A percentile compares a stretch with the other conserved stretches of the same genome.
Conservation (phyloP, 192 early-diverging fungal genomes). For the Chytriomyces confervae region DNA sequence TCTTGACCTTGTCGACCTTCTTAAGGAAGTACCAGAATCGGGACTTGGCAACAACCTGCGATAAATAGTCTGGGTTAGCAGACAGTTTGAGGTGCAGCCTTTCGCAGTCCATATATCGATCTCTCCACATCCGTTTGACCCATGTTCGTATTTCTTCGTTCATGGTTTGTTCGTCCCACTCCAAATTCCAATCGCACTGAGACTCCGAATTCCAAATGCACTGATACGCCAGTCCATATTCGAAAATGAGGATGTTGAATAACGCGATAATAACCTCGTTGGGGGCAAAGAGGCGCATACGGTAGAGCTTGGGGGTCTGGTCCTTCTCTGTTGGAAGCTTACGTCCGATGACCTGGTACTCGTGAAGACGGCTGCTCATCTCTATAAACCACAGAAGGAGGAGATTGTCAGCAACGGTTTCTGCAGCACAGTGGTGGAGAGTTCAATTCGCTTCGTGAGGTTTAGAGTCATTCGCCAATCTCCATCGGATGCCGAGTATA, state of each 20-base stretch:
- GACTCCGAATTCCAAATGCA: no score
- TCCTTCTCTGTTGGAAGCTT: conserved; percentile 92
- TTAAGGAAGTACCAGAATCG: conserved; percentile 99
- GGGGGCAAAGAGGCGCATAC: conserved; percentile 98
- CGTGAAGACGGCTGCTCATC: conserved; percentile 47
- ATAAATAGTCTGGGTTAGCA: no score
- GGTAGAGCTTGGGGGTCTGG: conserved; percentile 91
- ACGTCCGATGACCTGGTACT: conserved; percentile 91
- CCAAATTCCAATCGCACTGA: not conserved
- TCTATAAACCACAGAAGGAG: no score
- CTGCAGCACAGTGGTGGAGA: no score
- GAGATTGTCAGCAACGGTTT: no score
- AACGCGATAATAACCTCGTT: conserved; percentile 65
- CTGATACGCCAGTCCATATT: not conserved
- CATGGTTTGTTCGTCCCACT: not conserved
- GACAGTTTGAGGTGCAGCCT: not conserved
- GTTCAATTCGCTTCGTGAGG: no score
- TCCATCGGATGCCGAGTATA: no score
- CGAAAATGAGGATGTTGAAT: not conserved
- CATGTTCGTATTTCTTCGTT: not conserved
- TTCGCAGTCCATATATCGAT: not conserved
- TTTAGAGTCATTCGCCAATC: no score
- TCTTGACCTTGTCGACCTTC: conserved; percentile 99
- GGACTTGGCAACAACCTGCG: conserved; percentile 91
- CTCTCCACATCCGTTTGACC: not conserved